Base-by-base conservation (phyloP, 306 rosid species). In the Quercus gilva region DNA sequence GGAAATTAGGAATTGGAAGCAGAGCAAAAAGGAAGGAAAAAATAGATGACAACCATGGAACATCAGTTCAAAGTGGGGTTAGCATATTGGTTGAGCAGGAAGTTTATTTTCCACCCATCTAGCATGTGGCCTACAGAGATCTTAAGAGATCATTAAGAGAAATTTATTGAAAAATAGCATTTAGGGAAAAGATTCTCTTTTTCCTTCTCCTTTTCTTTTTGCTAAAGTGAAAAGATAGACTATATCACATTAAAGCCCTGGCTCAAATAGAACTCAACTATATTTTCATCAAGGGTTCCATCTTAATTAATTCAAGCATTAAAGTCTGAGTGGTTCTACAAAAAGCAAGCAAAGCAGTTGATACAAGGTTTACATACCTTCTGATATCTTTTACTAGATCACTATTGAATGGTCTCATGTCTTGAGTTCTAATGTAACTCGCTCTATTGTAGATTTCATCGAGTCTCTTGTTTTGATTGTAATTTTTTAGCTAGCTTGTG, bases 1-100 rank as follows among this genome's bases (percentile, higher is more conserved):
- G 23, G 53, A 79, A 74, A 59, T 53, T 35, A 26, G 74, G 49
- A 82, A 78, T 87, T 63, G 88, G 82, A 80, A 81, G 69, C 79
- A 77, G 31, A 64, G 68, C 8, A 61, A 63, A 76, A 69, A 51
- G 15, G 41, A 53, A 70, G 26, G 52, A 56, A 52, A 71, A 29
- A 65, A 43, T 19, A 68, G 18, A 56, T 71, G 49, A 55, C 19
- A 14, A 49, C 31, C 45, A 55, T 74, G 74, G 43, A 77, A 51
- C 20, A 75, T 51, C 23, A 14, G 67, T 71, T 43, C 63, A 17
- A 51, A 55, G 21, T 6, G 76, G 75, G 41, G 33, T 12, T 10
- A 23, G 6, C 67, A 25, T 10, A 60, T 60, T 18, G 0, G 33
- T 4, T 60, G 31, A 60, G 33, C 67, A 60, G 67, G 67, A 60